phyloP scores from a whole-genome alignment of 768 basidiomycete genomes.

The Crepidotus variabilis region DNA sequence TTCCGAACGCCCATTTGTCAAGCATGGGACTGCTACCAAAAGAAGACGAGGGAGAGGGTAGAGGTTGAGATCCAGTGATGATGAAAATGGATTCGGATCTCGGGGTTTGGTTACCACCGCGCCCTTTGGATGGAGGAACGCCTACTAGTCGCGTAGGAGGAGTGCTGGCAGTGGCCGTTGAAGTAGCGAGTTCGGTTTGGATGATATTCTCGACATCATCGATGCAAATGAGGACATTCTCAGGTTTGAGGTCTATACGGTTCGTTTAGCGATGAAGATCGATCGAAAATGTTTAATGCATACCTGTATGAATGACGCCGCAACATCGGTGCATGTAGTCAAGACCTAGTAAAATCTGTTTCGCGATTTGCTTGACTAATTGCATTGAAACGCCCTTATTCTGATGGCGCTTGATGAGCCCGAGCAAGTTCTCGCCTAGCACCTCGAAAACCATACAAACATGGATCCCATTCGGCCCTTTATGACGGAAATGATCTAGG shows the following conservation, averaged over 20 bases:
- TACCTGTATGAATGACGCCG: conserved; percentile 93
- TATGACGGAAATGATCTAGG: conserved; percentile 96
- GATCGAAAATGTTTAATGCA: conserved; percentile 12
- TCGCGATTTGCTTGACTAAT: conserved; percentile 93
- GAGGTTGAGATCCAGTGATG: conserved; percentile 91
- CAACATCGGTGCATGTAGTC: conserved; percentile 99
- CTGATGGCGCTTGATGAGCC: conserved; percentile 96
- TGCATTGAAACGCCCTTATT: conserved; percentile 95
- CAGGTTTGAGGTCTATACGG: conserved; percentile 83
- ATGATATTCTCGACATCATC: conserved; percentile 96
- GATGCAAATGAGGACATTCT: conserved; percentile 96
- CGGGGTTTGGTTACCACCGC: conserved; percentile 96
- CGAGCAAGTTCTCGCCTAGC: conserved; percentile 93
- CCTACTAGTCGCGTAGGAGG: conserved; percentile 76
- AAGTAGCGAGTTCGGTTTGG: conserved; percentile 65
- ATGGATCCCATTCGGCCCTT: conserved; percentile 94
- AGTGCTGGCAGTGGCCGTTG: conserved; percentile 39
- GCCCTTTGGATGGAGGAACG: conserved; percentile 88
- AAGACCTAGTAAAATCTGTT: conserved; percentile 90
- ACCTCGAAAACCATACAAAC: conserved; percentile 99
- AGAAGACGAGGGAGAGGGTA: conserved; percentile 81
- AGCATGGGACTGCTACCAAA: conserved; percentile 65
- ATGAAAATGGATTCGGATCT: conserved; percentile 75
- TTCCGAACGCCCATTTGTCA: conserved; percentile 88
- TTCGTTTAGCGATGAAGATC: neutral